Percentiles rank a stretch among this genome's conserved stretches.
phyloP scores from a whole-genome alignment of 2,329 filamentous ascomycete genomes.

The Penicillium sp. region DNA sequence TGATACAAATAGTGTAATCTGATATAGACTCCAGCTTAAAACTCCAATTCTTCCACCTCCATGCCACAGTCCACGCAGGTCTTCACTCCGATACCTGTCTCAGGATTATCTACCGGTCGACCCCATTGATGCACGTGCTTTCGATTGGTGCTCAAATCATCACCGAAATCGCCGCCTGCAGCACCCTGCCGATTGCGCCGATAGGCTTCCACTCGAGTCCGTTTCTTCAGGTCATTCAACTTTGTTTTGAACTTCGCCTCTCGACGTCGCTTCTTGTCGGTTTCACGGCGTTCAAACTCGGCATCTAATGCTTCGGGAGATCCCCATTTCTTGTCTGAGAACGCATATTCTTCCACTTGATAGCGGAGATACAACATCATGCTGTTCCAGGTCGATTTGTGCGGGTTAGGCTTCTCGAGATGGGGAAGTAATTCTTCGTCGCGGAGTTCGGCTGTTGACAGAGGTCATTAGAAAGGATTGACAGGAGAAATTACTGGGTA shows the following conservation, averaged over 20 bases:
- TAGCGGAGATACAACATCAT: slow-evolving; percentile 97
- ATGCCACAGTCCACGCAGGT: slow-evolving; percentile 69
- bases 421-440: slow-evolving; percentile 86
- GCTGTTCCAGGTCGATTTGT: slow-evolving; percentile 94
- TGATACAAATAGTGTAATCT: neutral
- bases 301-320: slow-evolving; percentile 81
- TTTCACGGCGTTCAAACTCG: slow-evolving; percentile 80
- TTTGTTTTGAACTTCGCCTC: slow-evolving; percentile 91
- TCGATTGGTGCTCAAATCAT: slow-evolving; percentile 67
- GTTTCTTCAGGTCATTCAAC: slow-evolving; percentile 86
- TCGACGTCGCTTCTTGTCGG: slow-evolving; percentile 80
- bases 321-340: slow-evolving; percentile 82
- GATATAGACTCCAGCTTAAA: neutral
- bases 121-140: slow-evolving; percentile 91
- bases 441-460: slow-evolving; percentile 73
- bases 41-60: slow-evolving; percentile 67
- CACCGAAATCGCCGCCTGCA: slow-evolving; percentile 68
- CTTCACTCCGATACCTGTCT: slow-evolving; percentile 68
- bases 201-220: slow-evolving; percentile 89
- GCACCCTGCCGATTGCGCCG: slow-evolving; percentile 65
- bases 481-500: neutral
- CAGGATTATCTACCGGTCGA: slow-evolving; percentile 59
- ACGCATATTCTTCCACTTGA: slow-evolving; percentile 92
- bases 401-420: slow-evolving; percentile 86
- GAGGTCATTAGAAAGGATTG: slow-evolving; percentile 8